Evolutionary conservation across 2,329 filamentous ascomycete species (phyloP).

Genomic region (Trichoderma sp.): DNA sequence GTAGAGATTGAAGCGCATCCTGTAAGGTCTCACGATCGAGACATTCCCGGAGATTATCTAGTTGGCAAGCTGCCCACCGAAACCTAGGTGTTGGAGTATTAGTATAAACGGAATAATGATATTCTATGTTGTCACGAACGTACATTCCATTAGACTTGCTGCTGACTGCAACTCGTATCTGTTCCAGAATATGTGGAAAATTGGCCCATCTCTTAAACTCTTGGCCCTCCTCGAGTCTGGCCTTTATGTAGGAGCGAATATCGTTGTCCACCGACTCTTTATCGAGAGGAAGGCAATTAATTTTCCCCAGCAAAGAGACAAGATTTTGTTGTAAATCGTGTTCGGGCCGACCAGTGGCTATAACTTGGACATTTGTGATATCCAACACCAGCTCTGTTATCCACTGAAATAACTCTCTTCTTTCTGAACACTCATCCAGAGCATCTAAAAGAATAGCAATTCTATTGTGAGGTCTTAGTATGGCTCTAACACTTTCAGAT

Average conservation of each 20-base stretch:
- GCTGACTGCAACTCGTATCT: neutral
- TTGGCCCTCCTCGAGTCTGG: neutral
- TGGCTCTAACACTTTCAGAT: neutral
- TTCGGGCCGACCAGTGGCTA: neutral
- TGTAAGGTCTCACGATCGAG: neutral
- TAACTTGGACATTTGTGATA: neutral
- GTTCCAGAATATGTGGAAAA: neutral
- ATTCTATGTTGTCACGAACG: too few relatives aligned
- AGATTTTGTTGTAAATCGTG: neutral
- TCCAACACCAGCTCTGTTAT: neutral
- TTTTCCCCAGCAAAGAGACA: neutral
- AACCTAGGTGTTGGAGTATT: neutral
- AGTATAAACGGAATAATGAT: neutral
- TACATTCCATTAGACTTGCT: neutral
- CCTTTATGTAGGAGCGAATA: neutral
- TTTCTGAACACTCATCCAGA: neutral
- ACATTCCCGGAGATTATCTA: neutral
- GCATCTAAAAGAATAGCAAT: neutral
- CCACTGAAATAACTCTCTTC: neutral
- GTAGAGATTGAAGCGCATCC: neutral
- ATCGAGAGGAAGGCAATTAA: neutral
- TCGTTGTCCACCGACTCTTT: neutral
- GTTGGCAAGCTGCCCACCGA: neutral
- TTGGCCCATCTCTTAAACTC: neutral
- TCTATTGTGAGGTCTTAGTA: neutral